phyloP scores from a whole-genome alignment of 1,284 basidiomycete species.

The Boletus smithii region DNA sequence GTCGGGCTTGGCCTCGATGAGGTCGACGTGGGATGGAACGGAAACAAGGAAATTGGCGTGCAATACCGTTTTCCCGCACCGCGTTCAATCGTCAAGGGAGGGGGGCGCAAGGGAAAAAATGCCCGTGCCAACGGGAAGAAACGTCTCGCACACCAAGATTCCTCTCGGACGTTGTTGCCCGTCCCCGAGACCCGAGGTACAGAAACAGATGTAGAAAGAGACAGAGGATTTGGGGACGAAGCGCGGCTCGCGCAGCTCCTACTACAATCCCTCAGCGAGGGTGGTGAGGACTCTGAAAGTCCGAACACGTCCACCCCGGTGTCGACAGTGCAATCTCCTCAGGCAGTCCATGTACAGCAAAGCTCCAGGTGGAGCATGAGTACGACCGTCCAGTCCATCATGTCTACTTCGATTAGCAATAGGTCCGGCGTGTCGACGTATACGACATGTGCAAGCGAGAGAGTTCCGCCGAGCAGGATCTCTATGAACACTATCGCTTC shows the following conservation, averaged over 20 bases:
- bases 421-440: constrained; percentile 29
- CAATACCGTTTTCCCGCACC: constrained; percentile 35
- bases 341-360: constrained; percentile 19
- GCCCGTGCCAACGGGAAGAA: constrained; percentile 18
- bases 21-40: constrained; percentile 27
- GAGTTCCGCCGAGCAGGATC: constrained; percentile 26
- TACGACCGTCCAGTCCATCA: constrained; percentile 29
- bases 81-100: constrained; percentile 27
- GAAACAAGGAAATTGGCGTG: constrained; percentile 22
- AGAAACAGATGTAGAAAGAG: constrained; percentile 18
- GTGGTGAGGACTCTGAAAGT: constrained; percentile 4
- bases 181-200: constrained; percentile 22
- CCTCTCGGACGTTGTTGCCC: constrained; percentile 26
- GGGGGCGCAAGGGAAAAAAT: constrained; percentile 20
- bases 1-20: constrained; percentile 29
- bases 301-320: constrained; percentile 3
- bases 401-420: constrained; percentile 31
- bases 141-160: constrained; percentile 27
- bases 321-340: constrained; percentile 13
- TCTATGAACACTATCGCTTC: constrained; percentile 32
- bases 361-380: constrained; percentile 32
- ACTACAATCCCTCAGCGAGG: constrained; percentile 27
- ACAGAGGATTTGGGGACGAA: constrained; percentile 30
- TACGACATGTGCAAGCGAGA: constrained; percentile 30
- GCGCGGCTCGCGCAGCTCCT: constrained; percentile 30